Evolutionary conservation across 225 moss, liverwort and hornwort genomes (phyloP).

Genomic region (Takakia lepidozioides): DNA sequence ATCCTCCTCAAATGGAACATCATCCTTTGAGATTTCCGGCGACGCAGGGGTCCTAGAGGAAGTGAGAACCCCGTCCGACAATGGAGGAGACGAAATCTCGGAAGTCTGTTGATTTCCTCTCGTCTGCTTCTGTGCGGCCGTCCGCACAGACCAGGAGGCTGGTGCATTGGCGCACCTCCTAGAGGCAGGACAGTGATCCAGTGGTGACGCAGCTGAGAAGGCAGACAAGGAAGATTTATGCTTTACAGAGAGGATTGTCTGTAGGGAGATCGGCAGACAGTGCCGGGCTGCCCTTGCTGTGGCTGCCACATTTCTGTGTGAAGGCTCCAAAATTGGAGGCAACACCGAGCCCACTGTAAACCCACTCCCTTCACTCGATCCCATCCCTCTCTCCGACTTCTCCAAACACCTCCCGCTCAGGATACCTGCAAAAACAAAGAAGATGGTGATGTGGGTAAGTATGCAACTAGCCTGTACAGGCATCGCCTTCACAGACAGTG

Average conservation of each 20-base stretch:
- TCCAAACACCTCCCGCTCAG: no score
- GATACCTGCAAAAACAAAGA: no score
- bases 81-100: slow-evolving; percentile 38
- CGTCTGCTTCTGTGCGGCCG: slow-evolving; percentile 50
- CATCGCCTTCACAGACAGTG: no score
- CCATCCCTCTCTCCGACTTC: neutral
- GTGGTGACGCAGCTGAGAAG: neutral
- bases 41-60: neutral
- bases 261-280: neutral
- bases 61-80: slow-evolving; percentile 5
- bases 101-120: slow-evolving; percentile 45
- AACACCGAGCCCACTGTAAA: neutral
- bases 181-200: neutral
- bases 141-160: slow-evolving; percentile 13
- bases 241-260: neutral
- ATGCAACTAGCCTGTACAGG: no score
- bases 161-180: neutral
- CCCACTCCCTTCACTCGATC: neutral
- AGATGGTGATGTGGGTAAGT: no score
- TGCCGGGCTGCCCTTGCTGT: slow-evolving; percentile 1
- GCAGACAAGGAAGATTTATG: neutral
- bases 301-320: neutral
- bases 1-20: no score
- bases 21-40: neutral
- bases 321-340: neutral